Base-by-base conservation (phyloP, 768 basidiomycete genomes). In the Tremella mesenterica region DNA sequence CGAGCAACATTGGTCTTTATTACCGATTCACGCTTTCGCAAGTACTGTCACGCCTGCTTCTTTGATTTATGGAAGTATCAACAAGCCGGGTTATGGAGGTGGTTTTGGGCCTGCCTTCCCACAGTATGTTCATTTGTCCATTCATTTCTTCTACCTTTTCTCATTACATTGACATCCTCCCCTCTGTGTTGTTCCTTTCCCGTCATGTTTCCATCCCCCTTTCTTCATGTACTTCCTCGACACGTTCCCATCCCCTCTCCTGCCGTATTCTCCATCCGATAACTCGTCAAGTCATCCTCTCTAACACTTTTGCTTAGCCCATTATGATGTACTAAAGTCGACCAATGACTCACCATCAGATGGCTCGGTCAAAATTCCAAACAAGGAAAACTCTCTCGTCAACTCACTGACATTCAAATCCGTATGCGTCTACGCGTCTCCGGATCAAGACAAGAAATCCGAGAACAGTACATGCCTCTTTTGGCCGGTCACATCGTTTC, bases 361-460 rank as follows among this genome's bases (percentile, higher is more conserved):
- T 99, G 90, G 89, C 83, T 99, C 12, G 93, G 93, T 8, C 90
- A 97, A 69, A 97, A 97, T 73, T 97, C 95, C 53, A 93, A 92
- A 67, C 85, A 87, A 71, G 78, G 66, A 59, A 95, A 93, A 65
- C 79, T 96, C 0, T 77, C 70, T 50, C 80, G 92, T 31, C 84
- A 86, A 58, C 77, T 99, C 16, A 80, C 80, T 31, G 95, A 99
- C 54, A 83, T 96, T 9, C 93, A 97, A 72, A 86, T 89, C 39
- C 85, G 85, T 45, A 95, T 97, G 95, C 84, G 95, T 1, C 79
- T 97, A 53, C 86, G 85, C 64, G 87, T 91, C 0, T 93, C 92
- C 7, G 91, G 88, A 5, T 83, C 93, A 75, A 85, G 85, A 73
- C 72, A 78, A 5, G 93, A 97, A 73, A 88, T 97, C 60, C 80